Percentiles rank a stretch among this genome's conserved stretches.
These are phyloP conservation scores for Dendrobium officinale DNA, from an alignment of 106 monocot species.

Conservation along the genomic window DNA sequence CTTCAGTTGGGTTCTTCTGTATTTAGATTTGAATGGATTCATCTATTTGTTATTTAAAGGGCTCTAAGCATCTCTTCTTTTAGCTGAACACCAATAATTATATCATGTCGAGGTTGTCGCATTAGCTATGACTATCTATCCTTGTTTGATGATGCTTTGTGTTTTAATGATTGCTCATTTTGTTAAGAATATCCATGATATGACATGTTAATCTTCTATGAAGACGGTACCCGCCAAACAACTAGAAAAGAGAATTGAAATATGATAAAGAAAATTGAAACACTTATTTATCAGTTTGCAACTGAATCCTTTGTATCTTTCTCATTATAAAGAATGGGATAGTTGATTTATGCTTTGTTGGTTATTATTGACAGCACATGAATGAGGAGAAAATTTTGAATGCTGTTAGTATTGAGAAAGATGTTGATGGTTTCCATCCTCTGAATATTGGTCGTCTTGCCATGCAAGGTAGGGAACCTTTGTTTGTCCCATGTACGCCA, in stretches of 20 bases:
- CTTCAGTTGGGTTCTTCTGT: not conserved
- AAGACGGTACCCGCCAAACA: too few species aligned
- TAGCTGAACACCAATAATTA: too few species aligned
- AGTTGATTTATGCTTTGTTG: constrained; percentile 9
- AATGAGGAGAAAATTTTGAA: constrained; percentile 78
- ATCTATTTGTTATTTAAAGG: too few species aligned
- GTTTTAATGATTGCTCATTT: too few species aligned
- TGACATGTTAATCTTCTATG: too few species aligned
- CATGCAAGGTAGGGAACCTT: constrained; percentile 87
- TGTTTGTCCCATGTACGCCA: constrained; percentile 95
- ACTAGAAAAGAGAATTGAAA: too few species aligned
- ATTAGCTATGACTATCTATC: too few species aligned
- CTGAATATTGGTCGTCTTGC: constrained; percentile 90
- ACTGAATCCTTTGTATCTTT: not conserved
- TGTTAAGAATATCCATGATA: too few species aligned
- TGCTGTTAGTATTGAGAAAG: constrained; percentile 81
- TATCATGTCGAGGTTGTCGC: too few species aligned
- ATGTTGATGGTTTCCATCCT: constrained; percentile 97
- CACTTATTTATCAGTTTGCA: not conserved
- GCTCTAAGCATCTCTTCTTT: too few species aligned
- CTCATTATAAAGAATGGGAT: not conserved
- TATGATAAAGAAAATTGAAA: not conserved
- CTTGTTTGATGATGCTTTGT: too few species aligned
- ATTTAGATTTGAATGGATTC: too few species aligned
- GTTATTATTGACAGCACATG: constrained; percentile 61